phyloP scores from a whole-genome alignment of 139 green algal genomes.

The Chlamydomonas schloesseri region DNA sequence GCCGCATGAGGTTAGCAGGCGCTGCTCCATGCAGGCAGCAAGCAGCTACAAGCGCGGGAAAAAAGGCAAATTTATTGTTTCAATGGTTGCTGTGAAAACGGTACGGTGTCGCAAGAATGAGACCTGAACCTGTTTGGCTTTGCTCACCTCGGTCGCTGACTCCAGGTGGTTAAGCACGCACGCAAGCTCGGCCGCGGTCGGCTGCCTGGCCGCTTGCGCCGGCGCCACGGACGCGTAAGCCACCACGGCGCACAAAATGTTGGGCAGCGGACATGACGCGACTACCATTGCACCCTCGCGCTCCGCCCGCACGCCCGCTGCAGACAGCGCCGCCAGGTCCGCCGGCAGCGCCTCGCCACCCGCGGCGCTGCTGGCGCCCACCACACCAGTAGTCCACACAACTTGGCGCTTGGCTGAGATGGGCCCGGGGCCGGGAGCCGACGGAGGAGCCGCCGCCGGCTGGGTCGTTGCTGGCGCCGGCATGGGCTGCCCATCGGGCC shows the following conservation, averaged over 20 bases:
- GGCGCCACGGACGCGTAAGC: not conserved
- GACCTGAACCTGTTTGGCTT: no score
- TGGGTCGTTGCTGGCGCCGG: no score
- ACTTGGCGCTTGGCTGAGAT: no score
- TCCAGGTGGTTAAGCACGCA: not conserved
- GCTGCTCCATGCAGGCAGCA: not conserved
- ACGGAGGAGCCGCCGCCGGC: no score
- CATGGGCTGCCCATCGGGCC: no score
- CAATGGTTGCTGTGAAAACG: no score
- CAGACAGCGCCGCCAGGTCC: constrained; percentile 16
- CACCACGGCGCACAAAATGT: not conserved
- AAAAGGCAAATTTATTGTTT: no score
- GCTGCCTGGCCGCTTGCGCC: not conserved
- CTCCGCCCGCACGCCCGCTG: not conserved
- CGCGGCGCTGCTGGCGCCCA: no score
- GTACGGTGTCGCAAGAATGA: no score
- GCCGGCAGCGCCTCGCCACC: not conserved
- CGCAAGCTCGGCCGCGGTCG: not conserved
- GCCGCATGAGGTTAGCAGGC: not conserved
- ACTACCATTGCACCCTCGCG: constrained; percentile 3
- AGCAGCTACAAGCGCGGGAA: not conserved
- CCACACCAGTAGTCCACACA: no score
- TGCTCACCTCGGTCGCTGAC: no score
- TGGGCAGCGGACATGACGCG: constrained; percentile 1
- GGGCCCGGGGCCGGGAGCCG: no score